Evolutionary conservation across 2,329 filamentous ascomycete species (phyloP).

Genomic region (Helotiales sp.): DNA sequence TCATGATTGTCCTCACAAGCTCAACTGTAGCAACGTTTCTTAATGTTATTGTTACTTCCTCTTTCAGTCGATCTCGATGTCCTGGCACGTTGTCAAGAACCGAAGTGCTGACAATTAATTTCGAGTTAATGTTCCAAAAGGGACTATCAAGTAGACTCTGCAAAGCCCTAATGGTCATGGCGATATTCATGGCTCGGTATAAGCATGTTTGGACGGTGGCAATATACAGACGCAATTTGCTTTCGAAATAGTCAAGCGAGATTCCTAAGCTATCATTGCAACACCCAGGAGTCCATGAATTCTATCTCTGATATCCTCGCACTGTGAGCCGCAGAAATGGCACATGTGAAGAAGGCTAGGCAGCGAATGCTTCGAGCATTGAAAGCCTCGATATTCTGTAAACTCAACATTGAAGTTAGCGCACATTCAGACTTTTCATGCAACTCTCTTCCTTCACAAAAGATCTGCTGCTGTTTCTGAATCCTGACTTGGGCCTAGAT

Average conservation of each 20-base stretch:
- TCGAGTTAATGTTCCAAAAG: background rate
- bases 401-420: constrained; percentile 14
- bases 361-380: background rate
- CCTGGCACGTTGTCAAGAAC: background rate
- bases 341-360: background rate
- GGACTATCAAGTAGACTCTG: background rate
- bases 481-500: constrained; percentile 6
- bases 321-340: background rate
- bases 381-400: background rate
- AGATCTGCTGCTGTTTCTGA: too few relatives aligned
- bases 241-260: background rate
- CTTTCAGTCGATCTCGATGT: too few relatives aligned
- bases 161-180: background rate
- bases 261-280: background rate
- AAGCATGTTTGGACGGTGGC: background rate
- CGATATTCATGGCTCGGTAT: background rate
- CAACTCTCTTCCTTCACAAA: background rate
- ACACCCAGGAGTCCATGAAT: background rate
- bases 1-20: background rate
- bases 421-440: constrained; percentile 22
- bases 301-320: background rate
- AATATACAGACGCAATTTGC: background rate
- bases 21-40: background rate
- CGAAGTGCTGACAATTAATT: background rate
- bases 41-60: too few relatives aligned